Evolutionary conservation across 1,284 basidiomycete genomes (phyloP).

Genomic region (Ustilago curta): DNA sequence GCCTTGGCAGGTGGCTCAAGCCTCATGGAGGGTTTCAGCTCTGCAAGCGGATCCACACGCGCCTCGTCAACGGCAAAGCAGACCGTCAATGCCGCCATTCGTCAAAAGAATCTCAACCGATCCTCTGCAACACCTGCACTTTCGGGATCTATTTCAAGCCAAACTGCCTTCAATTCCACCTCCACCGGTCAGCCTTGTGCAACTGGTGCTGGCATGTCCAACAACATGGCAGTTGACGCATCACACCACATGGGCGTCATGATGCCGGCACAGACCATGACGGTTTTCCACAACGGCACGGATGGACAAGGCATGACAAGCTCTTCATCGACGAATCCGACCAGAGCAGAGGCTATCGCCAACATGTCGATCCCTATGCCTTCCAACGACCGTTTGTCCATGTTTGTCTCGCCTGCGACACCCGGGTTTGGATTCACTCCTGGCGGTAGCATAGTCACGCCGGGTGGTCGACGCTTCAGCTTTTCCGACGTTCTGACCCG

Average conservation of each 20-base stretch:
- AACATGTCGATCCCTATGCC: slow-evolving; percentile 45
- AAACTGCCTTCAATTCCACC: slow-evolving; percentile 9
- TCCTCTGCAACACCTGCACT: not conserved
- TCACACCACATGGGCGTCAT: slow-evolving; percentile 1
- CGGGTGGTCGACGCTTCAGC: slow-evolving; percentile 47
- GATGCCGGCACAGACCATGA: not conserved
- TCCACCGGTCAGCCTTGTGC: slow-evolving; percentile 15
- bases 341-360: slow-evolving; percentile 21
- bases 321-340: slow-evolving; percentile 5
- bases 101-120: slow-evolving; percentile 32
- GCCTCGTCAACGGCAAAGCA: slow-evolving; percentile 34
- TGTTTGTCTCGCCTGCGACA: slow-evolving; percentile 36
- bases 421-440: slow-evolving; percentile 39
- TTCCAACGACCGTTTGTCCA: slow-evolving; percentile 25
- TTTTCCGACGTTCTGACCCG: slow-evolving; percentile 41
- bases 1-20: not conserved
- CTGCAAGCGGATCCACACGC: slow-evolving; percentile 1
- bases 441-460: slow-evolving; percentile 32
- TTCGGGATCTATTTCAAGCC: not conserved
- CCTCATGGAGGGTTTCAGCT: slow-evolving; percentile 6
- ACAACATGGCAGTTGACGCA: slow-evolving; percentile 4
- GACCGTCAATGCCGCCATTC: slow-evolving; percentile 37
- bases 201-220: slow-evolving; percentile 8
- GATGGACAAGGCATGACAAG: not conserved
- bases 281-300: not conserved